A percentile compares a stretch with the other conserved stretches of the same genome.
Conservation (phyloP, 805 yeast species). For the Candida tibetensis region DNA sequence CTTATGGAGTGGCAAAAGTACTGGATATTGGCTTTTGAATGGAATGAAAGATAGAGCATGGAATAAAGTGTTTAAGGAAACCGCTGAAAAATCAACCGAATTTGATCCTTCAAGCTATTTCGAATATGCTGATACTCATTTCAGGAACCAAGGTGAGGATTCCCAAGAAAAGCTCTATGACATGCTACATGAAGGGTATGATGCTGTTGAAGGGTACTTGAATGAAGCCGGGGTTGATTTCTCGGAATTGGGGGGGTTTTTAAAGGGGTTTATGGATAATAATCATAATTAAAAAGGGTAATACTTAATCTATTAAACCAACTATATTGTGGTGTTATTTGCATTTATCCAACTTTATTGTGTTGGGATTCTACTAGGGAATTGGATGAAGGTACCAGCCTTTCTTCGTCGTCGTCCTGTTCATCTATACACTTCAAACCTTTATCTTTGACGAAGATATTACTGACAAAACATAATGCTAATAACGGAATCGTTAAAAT, state of each 20-base stretch:
- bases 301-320: no score
- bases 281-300: background rate
- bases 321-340: no score
- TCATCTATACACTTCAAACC: slow-evolving; percentile 40
- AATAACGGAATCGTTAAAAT: slow-evolving; percentile 35
- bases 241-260: background rate
- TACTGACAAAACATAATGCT: slow-evolving; percentile 29
- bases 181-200: slow-evolving; percentile 4
- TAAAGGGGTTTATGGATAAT: background rate
- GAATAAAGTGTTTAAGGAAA: background rate
- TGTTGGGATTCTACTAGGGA: no score
- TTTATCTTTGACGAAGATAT: slow-evolving; percentile 31
- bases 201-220: slow-evolving; percentile 2
- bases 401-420: background rate
- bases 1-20: background rate
- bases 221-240: slow-evolving; percentile 5
- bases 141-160: slow-evolving; percentile 1
- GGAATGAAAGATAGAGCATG: no score
- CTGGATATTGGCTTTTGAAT: background rate
- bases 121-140: slow-evolving; percentile 7
- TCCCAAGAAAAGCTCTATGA: slow-evolving; percentile 1
- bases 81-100: background rate
- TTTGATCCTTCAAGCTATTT: slow-evolving; percentile 7
- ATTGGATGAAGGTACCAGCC: no score
- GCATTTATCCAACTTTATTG: no score